A percentile compares a stretch with the other conserved stretches of the same genome.
phyloP scores from a whole-genome alignment of 2,329 filamentous ascomycete species.

The Exophiala phaeomuriformis region DNA sequence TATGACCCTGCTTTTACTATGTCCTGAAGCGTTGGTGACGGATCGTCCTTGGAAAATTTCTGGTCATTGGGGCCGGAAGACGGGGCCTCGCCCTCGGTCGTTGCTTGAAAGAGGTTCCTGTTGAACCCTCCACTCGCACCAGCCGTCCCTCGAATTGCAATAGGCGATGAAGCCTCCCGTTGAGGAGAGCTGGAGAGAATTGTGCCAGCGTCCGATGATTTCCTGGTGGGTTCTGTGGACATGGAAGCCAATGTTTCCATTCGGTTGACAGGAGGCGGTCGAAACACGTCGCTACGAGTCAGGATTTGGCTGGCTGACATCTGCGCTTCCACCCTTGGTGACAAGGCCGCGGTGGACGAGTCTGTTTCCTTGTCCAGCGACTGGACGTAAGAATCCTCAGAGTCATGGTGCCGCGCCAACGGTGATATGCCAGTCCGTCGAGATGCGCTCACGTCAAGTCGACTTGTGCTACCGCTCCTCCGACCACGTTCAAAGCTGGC shows the following conservation, averaged over 20 bases:
- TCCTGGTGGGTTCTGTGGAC: conserved; percentile 40
- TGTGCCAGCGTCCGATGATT: conserved; percentile 27
- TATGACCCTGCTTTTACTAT: conserved; percentile 59
- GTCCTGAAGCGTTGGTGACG: conserved; percentile 50
- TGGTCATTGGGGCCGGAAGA: conserved; percentile 4
- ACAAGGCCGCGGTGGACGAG: conserved; percentile 62
- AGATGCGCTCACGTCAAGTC: conserved; percentile 46
- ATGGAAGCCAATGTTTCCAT: conserved; percentile 28
- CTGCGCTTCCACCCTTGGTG: conserved; percentile 58
- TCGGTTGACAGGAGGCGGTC: conserved; percentile 59
- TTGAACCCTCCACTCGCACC: not conserved
- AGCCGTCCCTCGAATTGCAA: conserved; percentile 11
- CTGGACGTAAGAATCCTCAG: conserved; percentile 67
- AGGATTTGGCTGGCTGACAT: conserved; percentile 89
- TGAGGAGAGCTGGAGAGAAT: conserved; percentile 17
- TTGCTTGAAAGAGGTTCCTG: conserved; percentile 3
- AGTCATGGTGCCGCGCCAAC: conserved; percentile 51
- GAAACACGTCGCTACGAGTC: conserved; percentile 78
- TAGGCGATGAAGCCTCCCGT: conserved; percentile 14
- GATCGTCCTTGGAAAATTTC: conserved; percentile 8
- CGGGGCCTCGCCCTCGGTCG: conserved; percentile 3
- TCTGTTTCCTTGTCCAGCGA: conserved; percentile 67
- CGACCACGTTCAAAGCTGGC: conserved; percentile 36
- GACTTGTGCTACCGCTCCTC: conserved; percentile 58
- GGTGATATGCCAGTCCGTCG: conserved; percentile 45